Base-by-base conservation (phyloP, 2,329 filamentous ascomycete genomes). In the Cercospora citrullina region DNA sequence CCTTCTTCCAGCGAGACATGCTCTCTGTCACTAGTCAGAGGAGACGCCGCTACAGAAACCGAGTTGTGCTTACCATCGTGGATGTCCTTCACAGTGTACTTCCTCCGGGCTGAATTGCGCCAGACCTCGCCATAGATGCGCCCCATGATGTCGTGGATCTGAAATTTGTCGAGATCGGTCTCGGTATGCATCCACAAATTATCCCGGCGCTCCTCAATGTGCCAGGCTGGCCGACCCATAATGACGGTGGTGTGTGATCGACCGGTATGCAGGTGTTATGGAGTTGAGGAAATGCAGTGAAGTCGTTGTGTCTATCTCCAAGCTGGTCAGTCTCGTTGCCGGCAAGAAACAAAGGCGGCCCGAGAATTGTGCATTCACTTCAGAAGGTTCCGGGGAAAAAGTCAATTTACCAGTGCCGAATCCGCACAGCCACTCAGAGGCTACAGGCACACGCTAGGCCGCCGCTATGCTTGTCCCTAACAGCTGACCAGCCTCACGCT, bases 121-220 rank as follows among this genome's bases (percentile, higher is more conserved):
- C 60, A 63, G 9, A n/a, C 10, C 7, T 60, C 51, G 1, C 60
- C 65, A 14, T 60, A 60, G 26, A 67, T 36, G 9, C 65, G 60
- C 1, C 65, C 61, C 33, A 67, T 60, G n/a, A 67, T 31, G 23
- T 67, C 55, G 21, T 67, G 61, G 18, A 60, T 36, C 57, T 67
- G 31, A 6, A 26, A 39, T 0, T 51, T 21, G 12, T n/a, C 28
- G 5, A 64, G 60, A 23, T 63, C 60, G 2, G 18, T 60, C n/a
- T 67, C 30, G 4, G 48, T 67, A 5, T 58, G 42, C 51, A 67
- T 30, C 26, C 63, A 30, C 36, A 51, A 18, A 5, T 59, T 33
- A 21, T 51, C 53, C 5, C 55, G 60, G 9, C 65, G 60, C 60
- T 67, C 65, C 8, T 31, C 18, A 5, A 28, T 42, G 12, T 21